These are phyloP conservation scores for Cutaneotrichosporon sp. DNA, from an alignment of 1,284 basidiomycete genomes.

Conservation along the genomic window DNA sequence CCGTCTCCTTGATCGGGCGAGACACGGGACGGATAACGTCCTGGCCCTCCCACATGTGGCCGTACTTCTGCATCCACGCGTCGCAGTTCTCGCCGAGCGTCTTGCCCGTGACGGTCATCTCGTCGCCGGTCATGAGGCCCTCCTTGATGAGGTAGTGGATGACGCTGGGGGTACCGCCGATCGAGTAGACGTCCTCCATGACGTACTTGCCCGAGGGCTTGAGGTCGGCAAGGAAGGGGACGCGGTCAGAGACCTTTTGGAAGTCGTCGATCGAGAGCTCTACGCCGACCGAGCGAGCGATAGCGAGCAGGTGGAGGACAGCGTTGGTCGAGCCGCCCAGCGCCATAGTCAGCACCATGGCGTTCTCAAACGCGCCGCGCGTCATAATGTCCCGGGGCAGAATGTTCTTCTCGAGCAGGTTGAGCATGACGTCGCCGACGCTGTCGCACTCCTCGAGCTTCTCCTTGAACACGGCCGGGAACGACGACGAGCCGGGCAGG, in stretches of 20 bases:
- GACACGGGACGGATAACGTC: conserved; percentile 73
- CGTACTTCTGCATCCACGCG: conserved; percentile 63
- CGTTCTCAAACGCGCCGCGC: conserved; percentile 88
- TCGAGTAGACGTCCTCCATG: conserved; percentile 92
- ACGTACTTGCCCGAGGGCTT: conserved; percentile 93
- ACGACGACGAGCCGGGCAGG: conserved; percentile 92
- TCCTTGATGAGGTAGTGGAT: conserved; percentile 74
- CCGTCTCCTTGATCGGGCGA: conserved; percentile 85
- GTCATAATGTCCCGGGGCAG: conserved; percentile 96
- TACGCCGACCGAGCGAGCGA: conserved; percentile 84
- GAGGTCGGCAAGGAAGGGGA: conserved; percentile 90
- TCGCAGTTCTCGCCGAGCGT: conserved; percentile 87
- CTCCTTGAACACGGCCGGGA: conserved; percentile 84
- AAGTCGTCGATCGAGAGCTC: conserved; percentile 90
- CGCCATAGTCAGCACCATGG: conserved; percentile 91
- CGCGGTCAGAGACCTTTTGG: conserved; percentile 76
- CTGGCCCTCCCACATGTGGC: conserved; percentile 65
- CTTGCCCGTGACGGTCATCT: conserved; percentile 89
- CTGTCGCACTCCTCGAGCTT: conserved; percentile 69
- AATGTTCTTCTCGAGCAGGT: conserved; percentile 85
- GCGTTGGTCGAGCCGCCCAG: conserved; percentile 91
- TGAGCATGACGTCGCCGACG: conserved; percentile 73
- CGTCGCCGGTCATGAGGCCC: conserved; percentile 79
- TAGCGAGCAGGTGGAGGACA: conserved; percentile 87
- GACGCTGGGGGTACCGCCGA: conserved; percentile 76